Conservation (phyloP, 177 flowering plant species). For the Vitis hybrid region DNA sequence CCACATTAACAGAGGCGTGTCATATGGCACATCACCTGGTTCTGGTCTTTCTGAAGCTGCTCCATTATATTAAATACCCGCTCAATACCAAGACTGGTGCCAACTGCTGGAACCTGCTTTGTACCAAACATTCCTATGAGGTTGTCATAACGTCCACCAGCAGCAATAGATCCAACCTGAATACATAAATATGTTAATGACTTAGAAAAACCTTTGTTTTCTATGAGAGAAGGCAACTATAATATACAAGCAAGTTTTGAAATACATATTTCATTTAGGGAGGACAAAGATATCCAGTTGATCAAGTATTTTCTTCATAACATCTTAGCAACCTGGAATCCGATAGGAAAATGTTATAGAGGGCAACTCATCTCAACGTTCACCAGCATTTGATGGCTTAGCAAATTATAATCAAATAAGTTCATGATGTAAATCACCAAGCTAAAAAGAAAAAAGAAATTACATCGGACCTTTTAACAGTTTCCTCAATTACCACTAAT, state of each 20-base stretch:
- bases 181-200: background rate
- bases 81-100: constrained; percentile 93
- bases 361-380: background rate
- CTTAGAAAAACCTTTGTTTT: too few species aligned
- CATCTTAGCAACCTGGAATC: too few species aligned
- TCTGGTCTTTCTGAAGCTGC: constrained; percentile 53
- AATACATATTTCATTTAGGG: background rate
- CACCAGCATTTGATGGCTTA: background rate
- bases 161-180: constrained; percentile 96
- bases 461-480: too few species aligned
- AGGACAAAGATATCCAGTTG: too few species aligned
- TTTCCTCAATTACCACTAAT: too few species aligned
- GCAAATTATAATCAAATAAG: too few species aligned
- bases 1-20: background rate
- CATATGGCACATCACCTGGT: constrained; percentile 38
- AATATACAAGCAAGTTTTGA: background rate
- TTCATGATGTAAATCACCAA: too few species aligned
- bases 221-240: background rate
- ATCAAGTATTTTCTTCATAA: too few species aligned
- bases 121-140: constrained; percentile 89
- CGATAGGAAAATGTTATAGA: background rate
- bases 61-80: constrained; percentile 90
- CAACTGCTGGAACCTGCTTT: constrained; percentile 89
- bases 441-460: too few species aligned
- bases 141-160: constrained; percentile 98